Base-by-base conservation (phyloP, 129 eudicot species). In the Flaveria robusta region DNA sequence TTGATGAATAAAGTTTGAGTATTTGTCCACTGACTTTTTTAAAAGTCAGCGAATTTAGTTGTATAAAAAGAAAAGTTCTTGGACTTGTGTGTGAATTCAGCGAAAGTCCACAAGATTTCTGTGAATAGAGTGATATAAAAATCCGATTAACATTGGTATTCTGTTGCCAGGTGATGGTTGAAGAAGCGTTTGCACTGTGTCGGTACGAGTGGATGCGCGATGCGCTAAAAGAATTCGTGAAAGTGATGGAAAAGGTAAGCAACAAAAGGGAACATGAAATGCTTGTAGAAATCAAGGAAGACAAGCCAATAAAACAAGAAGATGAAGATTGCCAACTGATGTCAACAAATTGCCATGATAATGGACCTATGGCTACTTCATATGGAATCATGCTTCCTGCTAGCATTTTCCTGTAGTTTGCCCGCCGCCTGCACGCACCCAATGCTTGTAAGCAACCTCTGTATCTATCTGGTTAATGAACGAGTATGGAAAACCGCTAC, bases 191-290 rank as follows among this genome's bases (percentile, higher is more conserved):
- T 56, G 67, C 45, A 50, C 50, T 81, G 24, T 88, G 93, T 81
- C 90, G 93, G 46, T 88, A 88, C 14, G 86, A 84, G 75, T 88
- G 93, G 93, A 88, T 88, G 93, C 71, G 83, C 15, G 66, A 63
- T 68, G 93, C 93, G 13, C 83, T 88, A 24, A 66, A 56, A 68
- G 72, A 74, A 74, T 86, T 88, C 67, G 11, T 74, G 29, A 43
- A 74, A 59, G 68, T 79, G 20, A 77, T 84, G 80, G 72, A 71
- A 26, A 64, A 22, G 19, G 86, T 71, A 8, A 65, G 42, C 29
- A 45, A 51, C 72, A 29, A 74, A 47, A 47, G 37, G 47, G 78
- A 82, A 68, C 34, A 52, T 15, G 83, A 75, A 73, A 78, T 16
- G 72, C 39, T 15, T 29, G 58, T 79, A 41, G 78, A 72, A 29